These are phyloP conservation scores for Baorangia bicolor DNA, from an alignment of 768 basidiomycete species.

Conservation along the genomic window DNA sequence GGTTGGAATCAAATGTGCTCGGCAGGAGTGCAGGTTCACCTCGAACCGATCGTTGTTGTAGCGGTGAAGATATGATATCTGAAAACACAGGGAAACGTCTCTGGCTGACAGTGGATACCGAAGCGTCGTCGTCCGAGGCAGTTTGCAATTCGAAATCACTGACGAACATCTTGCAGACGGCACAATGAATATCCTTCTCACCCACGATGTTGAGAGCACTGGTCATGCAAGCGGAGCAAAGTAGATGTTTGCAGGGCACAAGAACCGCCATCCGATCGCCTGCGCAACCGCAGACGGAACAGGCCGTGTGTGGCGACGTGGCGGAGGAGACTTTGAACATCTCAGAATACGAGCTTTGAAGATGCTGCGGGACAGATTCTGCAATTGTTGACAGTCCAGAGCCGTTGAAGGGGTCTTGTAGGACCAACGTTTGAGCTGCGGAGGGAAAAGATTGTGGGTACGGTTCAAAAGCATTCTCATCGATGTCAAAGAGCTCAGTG, in stretches of 20 bases:
- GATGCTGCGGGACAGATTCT: constrained; percentile 28
- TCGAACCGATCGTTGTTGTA: constrained; percentile 27
- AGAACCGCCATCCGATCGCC: constrained; percentile 59
- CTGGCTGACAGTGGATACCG: constrained; percentile 13
- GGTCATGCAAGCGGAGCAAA: constrained; percentile 81
- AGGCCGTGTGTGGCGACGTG: constrained; percentile 34
- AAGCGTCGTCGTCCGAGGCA: constrained; percentile 26
- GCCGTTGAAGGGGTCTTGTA: constrained; percentile 46
- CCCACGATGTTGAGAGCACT: constrained; percentile 88
- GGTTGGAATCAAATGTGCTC: constrained; percentile 25
- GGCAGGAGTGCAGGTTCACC: constrained; percentile 28
- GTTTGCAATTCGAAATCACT: constrained; percentile 60
- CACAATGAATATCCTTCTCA: constrained; percentile 85
- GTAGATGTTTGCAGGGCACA: constrained; percentile 69
- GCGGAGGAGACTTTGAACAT: constrained; percentile 20
- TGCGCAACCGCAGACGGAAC: constrained; percentile 62
- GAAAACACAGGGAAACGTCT: constrained; percentile 9
- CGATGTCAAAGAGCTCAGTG: constrained; percentile 69
- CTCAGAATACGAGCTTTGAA: constrained; percentile 19
- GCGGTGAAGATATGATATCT: constrained; percentile 19
- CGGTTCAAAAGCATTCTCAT: constrained; percentile 64
- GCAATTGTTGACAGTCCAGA: constrained; percentile 34
- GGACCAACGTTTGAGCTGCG: constrained; percentile 32
- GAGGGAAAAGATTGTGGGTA: constrained; percentile 41
- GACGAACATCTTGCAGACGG: constrained; percentile 71